Percentiles rank a stretch among this genome's conserved stretches.
These are phyloP conservation scores for Boletus insuetus DNA, from an alignment of 768 basidiomycete genomes.

Conservation along the genomic window DNA sequence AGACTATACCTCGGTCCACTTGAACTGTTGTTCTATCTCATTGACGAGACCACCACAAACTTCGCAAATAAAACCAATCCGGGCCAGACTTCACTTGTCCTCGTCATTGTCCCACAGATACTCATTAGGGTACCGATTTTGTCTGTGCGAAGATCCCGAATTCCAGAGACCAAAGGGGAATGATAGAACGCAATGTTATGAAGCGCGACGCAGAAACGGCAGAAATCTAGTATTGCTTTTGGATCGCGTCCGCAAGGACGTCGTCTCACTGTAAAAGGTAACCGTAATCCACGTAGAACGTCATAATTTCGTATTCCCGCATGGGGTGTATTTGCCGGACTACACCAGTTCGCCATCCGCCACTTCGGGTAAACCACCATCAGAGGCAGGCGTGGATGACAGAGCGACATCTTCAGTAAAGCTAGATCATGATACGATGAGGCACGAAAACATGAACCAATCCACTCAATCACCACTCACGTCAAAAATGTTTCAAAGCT, in stretches of 20 bases:
- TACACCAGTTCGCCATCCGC: constrained; percentile 71
- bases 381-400: constrained; percentile 74
- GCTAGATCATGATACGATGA: too few species aligned
- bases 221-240: constrained; percentile 97
- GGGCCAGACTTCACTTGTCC: too few species aligned
- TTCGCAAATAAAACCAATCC: too few species aligned
- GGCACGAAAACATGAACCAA: background rate
- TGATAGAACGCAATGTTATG: constrained; percentile 94
- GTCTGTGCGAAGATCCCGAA: constrained; percentile 88
- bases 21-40: too few species aligned
- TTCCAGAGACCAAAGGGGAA: constrained; percentile 89
- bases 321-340: constrained; percentile 94
- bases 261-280: constrained; percentile 91
- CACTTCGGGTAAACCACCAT: constrained; percentile 56
- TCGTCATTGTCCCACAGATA: constrained; percentile 93
- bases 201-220: constrained; percentile 91
- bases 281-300: constrained; percentile 93
- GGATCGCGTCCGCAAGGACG: constrained; percentile 89
- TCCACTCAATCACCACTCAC: constrained; percentile 45
- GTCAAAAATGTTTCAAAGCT: constrained; percentile 90
- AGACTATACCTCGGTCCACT: too few species aligned
- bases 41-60: too few species aligned
- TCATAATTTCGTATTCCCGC: constrained; percentile 92
- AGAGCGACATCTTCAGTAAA: too few species aligned
- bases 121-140: constrained; percentile 93